Conservation (phyloP, 106 monocot species). For the Dioscorea alata region DNA sequence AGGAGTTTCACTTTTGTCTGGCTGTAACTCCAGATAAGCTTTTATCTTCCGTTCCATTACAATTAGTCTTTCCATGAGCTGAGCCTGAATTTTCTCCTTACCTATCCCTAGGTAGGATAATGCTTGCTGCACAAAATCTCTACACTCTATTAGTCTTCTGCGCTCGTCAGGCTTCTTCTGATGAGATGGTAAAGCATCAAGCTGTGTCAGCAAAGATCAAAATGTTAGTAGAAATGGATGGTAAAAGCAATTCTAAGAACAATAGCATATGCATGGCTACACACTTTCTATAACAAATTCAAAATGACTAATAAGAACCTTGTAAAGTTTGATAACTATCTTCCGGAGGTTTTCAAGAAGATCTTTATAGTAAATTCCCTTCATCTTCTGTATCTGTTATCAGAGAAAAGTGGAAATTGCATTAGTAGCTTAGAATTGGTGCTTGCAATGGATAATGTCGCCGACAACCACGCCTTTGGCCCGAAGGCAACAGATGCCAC, state of each 20-base stretch:
- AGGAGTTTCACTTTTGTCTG: constrained; percentile 19
- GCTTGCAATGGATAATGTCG: too few species aligned
- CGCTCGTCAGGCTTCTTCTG: constrained; percentile 30
- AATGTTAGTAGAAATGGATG: too few species aligned
- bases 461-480: too few species aligned
- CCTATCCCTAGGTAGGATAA: constrained; percentile 17
- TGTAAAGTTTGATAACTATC: constrained; percentile 45
- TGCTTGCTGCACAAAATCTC: constrained; percentile 6
- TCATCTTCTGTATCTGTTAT: constrained; percentile 60
- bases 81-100: constrained; percentile 21
- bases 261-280: too few species aligned
- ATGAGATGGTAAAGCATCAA: constrained; percentile 10
- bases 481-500: too few species aligned
- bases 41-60: constrained; percentile 44
- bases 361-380: constrained; percentile 48
- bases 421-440: neutral
- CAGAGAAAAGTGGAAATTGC: neutral
- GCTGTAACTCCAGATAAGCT: constrained; percentile 13
- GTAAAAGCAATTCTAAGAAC: too few species aligned
- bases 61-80: constrained; percentile 20
- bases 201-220: constrained; percentile 8
- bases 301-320: constrained; percentile 29
- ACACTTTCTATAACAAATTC: neutral
- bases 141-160: constrained; percentile 20
- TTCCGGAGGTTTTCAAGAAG: constrained; percentile 50